phyloP scores from a whole-genome alignment of 306 rosid species.

The Ochetophila trinervis region DNA sequence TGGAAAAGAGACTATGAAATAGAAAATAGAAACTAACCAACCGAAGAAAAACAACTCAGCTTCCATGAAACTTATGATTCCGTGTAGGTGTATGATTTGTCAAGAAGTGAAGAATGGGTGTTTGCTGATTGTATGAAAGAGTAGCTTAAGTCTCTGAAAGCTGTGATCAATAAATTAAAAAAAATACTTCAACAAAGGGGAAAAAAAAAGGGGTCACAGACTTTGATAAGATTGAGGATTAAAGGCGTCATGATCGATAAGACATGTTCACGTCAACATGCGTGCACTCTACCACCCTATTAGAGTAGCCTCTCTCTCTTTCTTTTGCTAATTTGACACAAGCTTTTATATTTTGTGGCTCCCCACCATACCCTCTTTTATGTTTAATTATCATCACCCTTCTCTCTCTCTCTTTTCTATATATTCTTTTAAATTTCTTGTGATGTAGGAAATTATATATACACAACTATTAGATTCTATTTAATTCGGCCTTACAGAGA shows the following conservation, averaged over 20 bases:
- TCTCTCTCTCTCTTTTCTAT: too few species aligned
- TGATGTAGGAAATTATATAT: too few species aligned
- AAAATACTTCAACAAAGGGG: too few species aligned
- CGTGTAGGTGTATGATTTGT: neutral
- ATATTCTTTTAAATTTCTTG: too few species aligned
- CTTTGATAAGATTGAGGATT: neutral
- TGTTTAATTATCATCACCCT: too few species aligned
- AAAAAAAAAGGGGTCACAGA: neutral
- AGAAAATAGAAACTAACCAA: neutral
- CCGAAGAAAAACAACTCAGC: neutral
- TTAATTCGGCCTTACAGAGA: too few species aligned
- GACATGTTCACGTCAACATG: conserved; percentile 22
- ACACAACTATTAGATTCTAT: too few species aligned
- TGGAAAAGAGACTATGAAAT: neutral
- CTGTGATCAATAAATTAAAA: too few species aligned
- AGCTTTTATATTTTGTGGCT: neutral
- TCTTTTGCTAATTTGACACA: neutral
- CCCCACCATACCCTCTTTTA: too few species aligned
- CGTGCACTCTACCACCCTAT: conserved; percentile 20
- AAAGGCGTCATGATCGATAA: conserved; percentile 7
- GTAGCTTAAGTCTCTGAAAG: neutral
- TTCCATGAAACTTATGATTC: too few species aligned
- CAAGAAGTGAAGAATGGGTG: neutral
- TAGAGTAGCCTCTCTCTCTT: too few species aligned
- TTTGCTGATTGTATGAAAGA: neutral